Percentiles rank a stretch among this genome's conserved stretches.
Evolutionary conservation across 768 basidiomycete genomes (phyloP).

Genomic region (Agaricus sinodeliciosus): DNA sequence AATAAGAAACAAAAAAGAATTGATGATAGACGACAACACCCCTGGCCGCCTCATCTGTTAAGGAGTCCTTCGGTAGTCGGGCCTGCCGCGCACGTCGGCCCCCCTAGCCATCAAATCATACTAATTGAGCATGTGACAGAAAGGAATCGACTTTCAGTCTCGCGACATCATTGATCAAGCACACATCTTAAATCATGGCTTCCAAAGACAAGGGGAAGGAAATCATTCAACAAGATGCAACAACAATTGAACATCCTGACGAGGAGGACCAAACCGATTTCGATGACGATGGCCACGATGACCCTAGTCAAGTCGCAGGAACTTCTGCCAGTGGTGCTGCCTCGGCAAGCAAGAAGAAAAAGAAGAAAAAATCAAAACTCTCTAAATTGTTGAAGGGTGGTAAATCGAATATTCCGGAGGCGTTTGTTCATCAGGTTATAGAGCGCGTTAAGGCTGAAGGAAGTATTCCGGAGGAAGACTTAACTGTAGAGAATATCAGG

Average conservation of each 20-base stretch:
- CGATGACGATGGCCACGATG: neutral
- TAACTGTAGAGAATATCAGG: conserved; percentile 61
- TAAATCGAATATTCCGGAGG: conserved; percentile 48
- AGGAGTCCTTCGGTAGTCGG: too few species aligned
- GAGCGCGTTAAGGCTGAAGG: conserved; percentile 60
- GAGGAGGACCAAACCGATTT: conserved; percentile 3
- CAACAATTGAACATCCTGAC: neutral
- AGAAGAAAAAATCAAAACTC: conserved; percentile 81
- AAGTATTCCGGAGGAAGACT: conserved; percentile 33
- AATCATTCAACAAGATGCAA: neutral
- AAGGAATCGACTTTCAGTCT: neutral
- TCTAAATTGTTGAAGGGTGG: conserved; percentile 36
- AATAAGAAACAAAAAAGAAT: too few species aligned
- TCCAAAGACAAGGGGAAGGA: neutral
- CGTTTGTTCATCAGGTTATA: conserved; percentile 60
- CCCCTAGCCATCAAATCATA: too few species aligned
- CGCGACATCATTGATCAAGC: neutral
- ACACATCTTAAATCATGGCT: neutral
- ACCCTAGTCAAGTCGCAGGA: conserved; percentile 13
- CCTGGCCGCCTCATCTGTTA: too few species aligned
- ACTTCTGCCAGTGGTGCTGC: neutral
- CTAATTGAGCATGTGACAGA: too few species aligned
- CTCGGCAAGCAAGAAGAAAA: conserved; percentile 63
- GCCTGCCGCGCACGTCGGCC: too few species aligned
- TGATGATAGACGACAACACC: too few species aligned